Percentiles rank a stretch among this genome's conserved stretches.
Conservation (phyloP, 202 grass and related monocot genomes). For the Dendrocalamus latiflorus region DNA sequence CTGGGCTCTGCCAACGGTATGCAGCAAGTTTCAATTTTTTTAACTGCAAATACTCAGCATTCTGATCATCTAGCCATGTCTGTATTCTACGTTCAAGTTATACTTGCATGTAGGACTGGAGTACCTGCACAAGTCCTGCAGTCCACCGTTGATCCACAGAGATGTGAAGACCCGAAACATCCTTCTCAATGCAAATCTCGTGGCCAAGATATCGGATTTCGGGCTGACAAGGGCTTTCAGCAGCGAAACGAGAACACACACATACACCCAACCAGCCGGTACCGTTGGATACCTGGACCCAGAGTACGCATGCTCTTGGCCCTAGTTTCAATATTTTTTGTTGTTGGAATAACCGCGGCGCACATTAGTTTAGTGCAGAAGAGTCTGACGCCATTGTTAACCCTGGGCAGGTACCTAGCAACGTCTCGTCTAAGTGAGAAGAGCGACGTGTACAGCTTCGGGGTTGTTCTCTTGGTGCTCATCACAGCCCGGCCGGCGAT, state of each 20-base stretch:
- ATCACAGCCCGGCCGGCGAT: constrained; percentile 28
- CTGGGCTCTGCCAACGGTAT: constrained; percentile 16
- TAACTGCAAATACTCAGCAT: background rate
- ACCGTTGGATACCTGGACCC: background rate
- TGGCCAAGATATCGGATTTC: constrained; percentile 15
- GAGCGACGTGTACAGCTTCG: constrained; percentile 53
- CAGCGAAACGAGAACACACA: background rate
- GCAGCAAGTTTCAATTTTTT: background rate
- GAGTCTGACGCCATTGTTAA: background rate
- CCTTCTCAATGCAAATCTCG: background rate
- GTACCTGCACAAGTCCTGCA: constrained; percentile 19
- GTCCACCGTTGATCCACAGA: background rate
- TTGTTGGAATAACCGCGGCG: background rate
- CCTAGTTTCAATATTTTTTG: background rate
- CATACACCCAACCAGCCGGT: background rate
- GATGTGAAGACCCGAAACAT: constrained; percentile 22
- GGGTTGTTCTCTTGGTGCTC: constrained; percentile 45
- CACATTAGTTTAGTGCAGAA: too few species aligned
- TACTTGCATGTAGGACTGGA: constrained; percentile 19
- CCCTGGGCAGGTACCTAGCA: background rate
- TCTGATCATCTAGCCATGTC: background rate
- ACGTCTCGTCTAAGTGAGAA: constrained; percentile 36
- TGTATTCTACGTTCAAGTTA: too few species aligned
- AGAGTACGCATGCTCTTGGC: background rate
- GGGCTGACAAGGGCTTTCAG: constrained; percentile 20